Evolutionary conservation across 2,329 filamentous ascomycete genomes (phyloP).

Genomic region (Pseudocercospora vitis): DNA sequence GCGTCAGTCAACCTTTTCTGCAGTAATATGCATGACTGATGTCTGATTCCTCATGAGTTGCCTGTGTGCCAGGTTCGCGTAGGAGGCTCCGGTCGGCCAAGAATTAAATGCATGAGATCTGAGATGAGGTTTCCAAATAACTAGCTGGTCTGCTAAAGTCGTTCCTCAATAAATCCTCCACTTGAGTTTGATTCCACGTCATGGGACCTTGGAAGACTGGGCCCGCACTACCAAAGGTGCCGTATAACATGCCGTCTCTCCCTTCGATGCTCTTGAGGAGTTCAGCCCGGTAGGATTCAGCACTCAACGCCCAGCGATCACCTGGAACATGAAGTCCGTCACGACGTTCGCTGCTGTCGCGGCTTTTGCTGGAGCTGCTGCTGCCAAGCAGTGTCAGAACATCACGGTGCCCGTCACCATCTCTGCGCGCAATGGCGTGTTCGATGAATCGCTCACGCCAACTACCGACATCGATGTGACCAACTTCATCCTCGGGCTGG

Average conservation of each 20-base stretch:
- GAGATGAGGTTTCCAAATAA: conserved; percentile 5
- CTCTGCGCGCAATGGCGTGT: conserved; percentile 55
- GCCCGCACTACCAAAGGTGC: conserved; percentile 2
- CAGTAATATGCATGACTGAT: background rate
- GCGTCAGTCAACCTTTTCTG: background rate
- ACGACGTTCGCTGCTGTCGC: conserved; percentile 27
- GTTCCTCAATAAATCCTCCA: background rate
- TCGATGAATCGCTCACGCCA: conserved; percentile 48
- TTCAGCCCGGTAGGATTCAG: too few relatives aligned
- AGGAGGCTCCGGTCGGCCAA: background rate
- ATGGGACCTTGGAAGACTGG: background rate
- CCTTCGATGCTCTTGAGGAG: background rate
- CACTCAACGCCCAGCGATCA: background rate
- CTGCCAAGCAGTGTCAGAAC: conserved; percentile 46
- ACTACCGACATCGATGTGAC: conserved; percentile 58
- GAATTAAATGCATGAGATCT: background rate
- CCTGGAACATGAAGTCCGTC: conserved; percentile 29
- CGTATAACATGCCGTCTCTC: background rate
- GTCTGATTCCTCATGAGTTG: background rate
- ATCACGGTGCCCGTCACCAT: conserved; percentile 59
- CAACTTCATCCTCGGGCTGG: conserved; percentile 55
- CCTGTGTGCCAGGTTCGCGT: background rate
- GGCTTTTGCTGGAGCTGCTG: conserved; percentile 27
- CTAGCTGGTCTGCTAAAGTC: background rate
- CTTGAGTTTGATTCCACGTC: conserved; percentile 4